Evolutionary conservation across 371 early-diverging fungal species (phyloP), one percentile per base, ranked within the genome.

Genomic region (Mortierella sp.): DNA sequence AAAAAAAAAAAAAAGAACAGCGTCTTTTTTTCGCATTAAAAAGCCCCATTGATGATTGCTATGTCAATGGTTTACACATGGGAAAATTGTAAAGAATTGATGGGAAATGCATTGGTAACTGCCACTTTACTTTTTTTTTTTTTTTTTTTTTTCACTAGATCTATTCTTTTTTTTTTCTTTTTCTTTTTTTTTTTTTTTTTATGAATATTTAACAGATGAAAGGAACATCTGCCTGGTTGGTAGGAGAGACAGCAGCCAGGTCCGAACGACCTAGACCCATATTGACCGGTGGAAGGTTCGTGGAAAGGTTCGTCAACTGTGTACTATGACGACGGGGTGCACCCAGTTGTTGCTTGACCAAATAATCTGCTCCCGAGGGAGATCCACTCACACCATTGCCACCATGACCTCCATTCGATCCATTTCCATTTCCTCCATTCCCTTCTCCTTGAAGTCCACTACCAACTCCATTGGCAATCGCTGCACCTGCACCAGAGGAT

Each of bases 301-400:
- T 65, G 14, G 73, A 63, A 7, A 73, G 68, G 50, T 73, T 73
- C 14, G 73, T 63, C 60, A 73, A 47, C 23, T 67, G 68, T 11
- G 73, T 73, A 50, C 68, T 67, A 53, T 73, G 73, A 46, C 73
- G 73, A 12, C 73, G 67, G 5, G 37, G 37, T 5, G 59, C 60
- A 3, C 58, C 58, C 3, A 50, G 57, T 21, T 72, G 73, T 14
- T 73, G 62, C 45, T 67, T 66, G 21, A 55, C 67, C 45, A 73
- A 43, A n/a, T 73, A 73, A 37, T 73, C 67, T 11, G 67, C 57
- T 12, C 29, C 25, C 18, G 28, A 9, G 37, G 37, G 37, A 37
- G 37, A 37, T 3, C 37, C 37, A 37, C 37, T 9, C 3, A 37
- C 9, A 3, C 37, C 37, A 37, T 37, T 37, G 9, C 37, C 9